These are phyloP conservation scores for Mycena kentingensis DNA, from an alignment of 768 basidiomycete genomes.

Conservation along the genomic window DNA sequence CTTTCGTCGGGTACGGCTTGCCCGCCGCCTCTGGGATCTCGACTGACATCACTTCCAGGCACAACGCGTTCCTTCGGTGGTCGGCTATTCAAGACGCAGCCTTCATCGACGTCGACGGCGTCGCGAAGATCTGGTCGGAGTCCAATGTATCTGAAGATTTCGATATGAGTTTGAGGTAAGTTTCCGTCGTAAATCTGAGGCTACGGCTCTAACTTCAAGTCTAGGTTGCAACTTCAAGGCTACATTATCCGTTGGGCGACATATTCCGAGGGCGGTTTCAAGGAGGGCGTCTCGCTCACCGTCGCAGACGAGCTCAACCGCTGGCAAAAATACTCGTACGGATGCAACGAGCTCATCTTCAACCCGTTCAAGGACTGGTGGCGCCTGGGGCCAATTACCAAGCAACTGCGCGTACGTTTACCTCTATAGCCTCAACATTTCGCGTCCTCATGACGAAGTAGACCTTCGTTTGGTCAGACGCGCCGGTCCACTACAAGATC, in stretches of 20 bases:
- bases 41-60: no score
- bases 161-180: no score
- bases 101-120: conserved; percentile 68
- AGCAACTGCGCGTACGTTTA: conserved; percentile 56
- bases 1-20: conserved; percentile 89
- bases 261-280: conserved; percentile 82
- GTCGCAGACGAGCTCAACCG: conserved; percentile 89
- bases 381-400: conserved; percentile 78
- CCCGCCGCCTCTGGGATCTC: no score
- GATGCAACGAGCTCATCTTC: conserved; percentile 81
- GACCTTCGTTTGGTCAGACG: conserved; percentile 72
- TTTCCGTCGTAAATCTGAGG: no score
- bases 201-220: no score
- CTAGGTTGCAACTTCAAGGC: conserved; percentile 64
- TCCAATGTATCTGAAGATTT: conserved; percentile 83
- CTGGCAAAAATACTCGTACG: conserved; percentile 90
- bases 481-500: conserved; percentile 83
- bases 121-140: conserved; percentile 82
- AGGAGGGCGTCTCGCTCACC: conserved; percentile 89
- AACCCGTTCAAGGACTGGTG: conserved; percentile 82
- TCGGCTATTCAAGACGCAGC: conserved; percentile 85
- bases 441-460: neutral
- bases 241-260: conserved; percentile 86
- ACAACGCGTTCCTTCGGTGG: conserved; percentile 91
- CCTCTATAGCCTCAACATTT: neutral